Conservation (phyloP, 257 asterid genomes). For the Misopates orontium region DNA sequence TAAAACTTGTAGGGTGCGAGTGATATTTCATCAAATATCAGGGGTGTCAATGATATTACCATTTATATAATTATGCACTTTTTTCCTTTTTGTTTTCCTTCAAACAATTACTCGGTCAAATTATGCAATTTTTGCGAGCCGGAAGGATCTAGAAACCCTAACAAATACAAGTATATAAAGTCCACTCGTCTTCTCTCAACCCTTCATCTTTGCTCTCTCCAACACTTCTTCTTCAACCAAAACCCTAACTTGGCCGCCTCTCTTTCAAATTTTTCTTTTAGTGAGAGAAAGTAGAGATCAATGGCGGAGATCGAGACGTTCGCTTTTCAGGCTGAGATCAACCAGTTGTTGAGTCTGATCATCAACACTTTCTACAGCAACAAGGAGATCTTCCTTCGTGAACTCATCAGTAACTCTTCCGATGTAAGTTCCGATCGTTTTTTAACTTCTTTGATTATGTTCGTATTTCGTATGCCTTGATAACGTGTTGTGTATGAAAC, state of each 20-base stretch:
- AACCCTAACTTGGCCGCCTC: not conserved
- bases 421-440: constrained; percentile 48
- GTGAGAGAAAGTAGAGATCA: not conserved
- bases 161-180: constrained; percentile 20
- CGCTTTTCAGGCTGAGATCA: constrained; percentile 76
- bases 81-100: too few relatives aligned
- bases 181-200: not conserved
- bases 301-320: constrained; percentile 71
- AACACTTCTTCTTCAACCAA: not conserved
- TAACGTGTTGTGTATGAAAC: too few relatives aligned
- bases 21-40: too few relatives aligned
- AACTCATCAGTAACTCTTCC: constrained; percentile 66
- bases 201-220: too few relatives aligned
- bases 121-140: too few relatives aligned
- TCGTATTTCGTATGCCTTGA: too few relatives aligned
- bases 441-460: too few relatives aligned
- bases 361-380: constrained; percentile 72
- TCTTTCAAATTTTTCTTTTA: not conserved
- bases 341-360: constrained; percentile 63
- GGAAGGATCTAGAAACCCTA: constrained; percentile 57
- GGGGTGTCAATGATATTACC: too few relatives aligned
- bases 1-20: too few relatives aligned
- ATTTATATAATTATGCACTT: too few relatives aligned
- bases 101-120: too few relatives aligned
- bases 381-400: constrained; percentile 76